A percentile compares a stretch with the other conserved stretches of the same genome.
These are phyloP conservation scores for Rhododendron mucronatum DNA, from an alignment of 148 eudicot species.

Conservation along the genomic window DNA sequence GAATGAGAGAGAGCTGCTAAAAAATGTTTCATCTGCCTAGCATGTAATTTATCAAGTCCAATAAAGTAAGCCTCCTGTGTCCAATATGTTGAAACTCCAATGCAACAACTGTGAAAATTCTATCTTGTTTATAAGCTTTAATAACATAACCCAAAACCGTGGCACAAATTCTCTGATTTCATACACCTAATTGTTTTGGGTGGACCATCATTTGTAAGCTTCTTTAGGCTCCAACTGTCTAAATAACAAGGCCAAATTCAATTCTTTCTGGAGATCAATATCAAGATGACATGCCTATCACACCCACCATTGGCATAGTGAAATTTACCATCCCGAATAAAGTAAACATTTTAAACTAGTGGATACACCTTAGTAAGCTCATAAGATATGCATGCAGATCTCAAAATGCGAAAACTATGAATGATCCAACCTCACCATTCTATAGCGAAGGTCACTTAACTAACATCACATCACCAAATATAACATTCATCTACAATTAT, in stretches of 20 bases:
- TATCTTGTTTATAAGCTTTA: background rate
- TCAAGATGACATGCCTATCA: background rate
- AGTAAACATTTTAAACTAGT: background rate
- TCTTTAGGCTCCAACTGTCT: background rate
- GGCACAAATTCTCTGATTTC: background rate
- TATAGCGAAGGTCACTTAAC: background rate
- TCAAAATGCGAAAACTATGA: background rate
- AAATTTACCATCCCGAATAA: background rate
- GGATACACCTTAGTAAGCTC: background rate
- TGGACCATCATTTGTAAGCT: background rate
- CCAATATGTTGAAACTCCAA: background rate
- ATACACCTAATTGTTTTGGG: background rate
- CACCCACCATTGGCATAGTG: background rate
- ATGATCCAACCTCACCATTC: background rate
- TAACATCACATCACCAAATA: background rate
- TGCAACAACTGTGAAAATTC: background rate
- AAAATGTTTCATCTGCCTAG: background rate
- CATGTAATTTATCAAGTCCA: background rate
- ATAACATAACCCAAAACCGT: background rate
- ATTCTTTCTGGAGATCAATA: background rate
- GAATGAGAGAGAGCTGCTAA: background rate
- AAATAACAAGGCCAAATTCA: background rate
- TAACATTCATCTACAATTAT: background rate
- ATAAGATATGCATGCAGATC: background rate
- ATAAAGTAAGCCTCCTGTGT: background rate